Conservation (phyloP, 441 rosid species). For the Omphalea diandra region DNA sequence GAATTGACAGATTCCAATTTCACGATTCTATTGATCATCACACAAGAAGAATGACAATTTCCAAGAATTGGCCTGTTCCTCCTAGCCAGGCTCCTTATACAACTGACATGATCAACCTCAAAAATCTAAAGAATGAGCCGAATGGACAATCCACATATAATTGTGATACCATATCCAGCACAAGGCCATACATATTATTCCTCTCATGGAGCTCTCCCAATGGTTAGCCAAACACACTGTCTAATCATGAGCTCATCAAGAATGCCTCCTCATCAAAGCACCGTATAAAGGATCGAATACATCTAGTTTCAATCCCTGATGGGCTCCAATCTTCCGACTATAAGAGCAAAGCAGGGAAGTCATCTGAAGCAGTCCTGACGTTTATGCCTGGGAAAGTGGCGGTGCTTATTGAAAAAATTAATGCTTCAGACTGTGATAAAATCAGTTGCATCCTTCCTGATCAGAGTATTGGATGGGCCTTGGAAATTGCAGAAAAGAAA, state of each 20-base stretch:
- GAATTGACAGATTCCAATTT: too few species aligned
- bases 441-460: slow-evolving; percentile 50
- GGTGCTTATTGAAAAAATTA: slow-evolving; percentile 33
- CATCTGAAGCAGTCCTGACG: slow-evolving; percentile 32
- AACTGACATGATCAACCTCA: too few species aligned
- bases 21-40: too few species aligned
- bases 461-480: slow-evolving; percentile 50
- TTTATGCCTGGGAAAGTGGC: slow-evolving; percentile 46
- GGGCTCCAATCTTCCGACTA: too few species aligned
- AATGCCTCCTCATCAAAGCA: slow-evolving; percentile 21
- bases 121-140: not conserved
- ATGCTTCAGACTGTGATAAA: slow-evolving; percentile 28
- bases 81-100: too few species aligned
- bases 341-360: slow-evolving; percentile 33
- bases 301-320: slow-evolving; percentile 45
- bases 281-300: slow-evolving; percentile 20
- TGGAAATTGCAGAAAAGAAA: slow-evolving; percentile 43
- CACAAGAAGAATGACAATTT: too few species aligned
- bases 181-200: slow-evolving; percentile 52
- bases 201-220: slow-evolving; percentile 47
- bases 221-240: slow-evolving; percentile 32
- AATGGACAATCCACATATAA: slow-evolving; percentile 39
- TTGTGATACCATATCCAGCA: slow-evolving; percentile 57
- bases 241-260: slow-evolving; percentile 30
- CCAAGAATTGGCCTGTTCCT: too few species aligned